Percentiles rank a stretch among this genome's conserved stretches.
Evolutionary conservation across 1,284 basidiomycete genomes (phyloP).

Genomic region (Trichosporon inkin): DNA sequence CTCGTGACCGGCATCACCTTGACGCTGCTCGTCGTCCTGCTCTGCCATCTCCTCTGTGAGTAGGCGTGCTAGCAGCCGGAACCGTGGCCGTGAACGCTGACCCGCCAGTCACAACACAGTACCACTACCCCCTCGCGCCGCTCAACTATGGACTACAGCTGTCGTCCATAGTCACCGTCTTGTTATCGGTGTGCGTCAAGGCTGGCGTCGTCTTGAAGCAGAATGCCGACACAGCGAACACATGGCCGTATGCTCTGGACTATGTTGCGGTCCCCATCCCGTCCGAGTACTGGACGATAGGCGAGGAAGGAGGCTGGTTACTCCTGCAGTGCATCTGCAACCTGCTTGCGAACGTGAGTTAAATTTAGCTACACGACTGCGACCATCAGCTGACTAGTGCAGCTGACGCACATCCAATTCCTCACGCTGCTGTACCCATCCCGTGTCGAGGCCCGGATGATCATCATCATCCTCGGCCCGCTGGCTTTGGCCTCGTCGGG

Average conservation of each 20-base stretch:
- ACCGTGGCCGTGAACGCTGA: not conserved
- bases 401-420: slow-evolving; percentile 98
- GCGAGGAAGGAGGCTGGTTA: slow-evolving; percentile 74
- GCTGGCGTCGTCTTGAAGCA: slow-evolving; percentile 67
- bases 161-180: slow-evolving; percentile 70
- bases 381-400: slow-evolving; percentile 10
- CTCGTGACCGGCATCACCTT: slow-evolving; percentile 80
- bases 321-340: slow-evolving; percentile 82
- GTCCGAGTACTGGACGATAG: slow-evolving; percentile 62
- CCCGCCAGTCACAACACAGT: slow-evolving; percentile 72
- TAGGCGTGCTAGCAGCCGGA: not conserved
- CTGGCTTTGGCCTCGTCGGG: slow-evolving; percentile 78
- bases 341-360: slow-evolving; percentile 71
- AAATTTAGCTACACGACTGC: not conserved
- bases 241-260: slow-evolving; percentile 92
- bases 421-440: slow-evolving; percentile 94
- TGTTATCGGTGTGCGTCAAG: slow-evolving; percentile 71
- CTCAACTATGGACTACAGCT: slow-evolving; percentile 88
- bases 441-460: slow-evolving; percentile 79
- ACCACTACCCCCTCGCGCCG: slow-evolving; percentile 89
- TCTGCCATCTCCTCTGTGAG: slow-evolving; percentile 76
- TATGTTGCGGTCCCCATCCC: slow-evolving; percentile 83
- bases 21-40: slow-evolving; percentile 79
- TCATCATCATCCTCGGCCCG: slow-evolving; percentile 81
- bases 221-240: slow-evolving; percentile 61